Conservation (phyloP, 345 rosid species). For the Gynandropsis gynandra region DNA sequence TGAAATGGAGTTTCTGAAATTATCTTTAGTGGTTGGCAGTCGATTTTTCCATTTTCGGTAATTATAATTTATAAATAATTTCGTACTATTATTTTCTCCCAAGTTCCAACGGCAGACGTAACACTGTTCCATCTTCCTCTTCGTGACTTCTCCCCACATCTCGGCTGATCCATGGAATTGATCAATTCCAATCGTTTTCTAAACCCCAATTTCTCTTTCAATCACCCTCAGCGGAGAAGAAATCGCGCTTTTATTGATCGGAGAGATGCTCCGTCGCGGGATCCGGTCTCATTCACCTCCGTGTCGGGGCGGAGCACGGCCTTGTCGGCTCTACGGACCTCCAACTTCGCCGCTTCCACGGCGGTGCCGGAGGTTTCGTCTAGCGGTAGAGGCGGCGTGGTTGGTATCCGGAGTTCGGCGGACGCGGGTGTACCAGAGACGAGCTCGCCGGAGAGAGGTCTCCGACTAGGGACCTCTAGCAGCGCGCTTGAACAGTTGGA, state of each 20-base stretch:
- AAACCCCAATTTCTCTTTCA: constrained; percentile 9
- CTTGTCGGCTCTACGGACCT: constrained; percentile 17
- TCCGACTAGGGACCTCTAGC: constrained; percentile 36
- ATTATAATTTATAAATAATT: not conserved
- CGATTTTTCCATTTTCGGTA: constrained; percentile 16
- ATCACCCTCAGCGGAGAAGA: constrained; percentile 11
- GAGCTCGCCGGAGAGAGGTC: constrained; percentile 14
- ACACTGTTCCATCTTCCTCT: constrained; percentile 12
- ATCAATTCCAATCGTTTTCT: constrained; percentile 20
- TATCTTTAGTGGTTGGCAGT: constrained; percentile 28
- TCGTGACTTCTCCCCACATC: not conserved
- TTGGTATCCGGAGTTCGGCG: constrained; percentile 13
- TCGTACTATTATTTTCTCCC: constrained; percentile 3
- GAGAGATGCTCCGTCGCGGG: constrained; percentile 16
- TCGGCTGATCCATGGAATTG: constrained; percentile 28
- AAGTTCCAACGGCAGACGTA: constrained; percentile 20
- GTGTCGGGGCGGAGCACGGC: constrained; percentile 13
- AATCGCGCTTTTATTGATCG: constrained; percentile 4
- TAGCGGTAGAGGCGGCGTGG: constrained; percentile 6
- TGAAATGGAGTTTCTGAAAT: not conserved
- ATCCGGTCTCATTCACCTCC: not conserved
- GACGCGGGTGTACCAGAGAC: constrained; percentile 14
- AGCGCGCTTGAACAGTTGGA: constrained; percentile 79
- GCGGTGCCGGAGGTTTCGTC: constrained; percentile 17
- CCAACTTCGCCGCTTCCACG: constrained; percentile 13